These are phyloP conservation scores for Kokia cookei DNA, from an alignment of 441 rosid species.

Conservation along the genomic window DNA sequence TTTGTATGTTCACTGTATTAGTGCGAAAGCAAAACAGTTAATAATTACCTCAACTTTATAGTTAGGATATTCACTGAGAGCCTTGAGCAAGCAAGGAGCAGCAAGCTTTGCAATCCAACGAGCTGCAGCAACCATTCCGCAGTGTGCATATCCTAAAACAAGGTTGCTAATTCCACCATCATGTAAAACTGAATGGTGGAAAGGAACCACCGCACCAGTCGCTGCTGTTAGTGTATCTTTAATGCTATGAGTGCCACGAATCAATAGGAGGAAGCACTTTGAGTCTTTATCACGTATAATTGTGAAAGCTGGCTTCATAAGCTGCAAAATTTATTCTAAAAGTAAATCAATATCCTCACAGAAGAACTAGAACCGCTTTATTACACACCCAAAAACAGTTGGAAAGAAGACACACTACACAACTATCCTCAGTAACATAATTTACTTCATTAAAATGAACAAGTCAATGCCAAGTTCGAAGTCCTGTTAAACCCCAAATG, in stretches of 20 bases:
- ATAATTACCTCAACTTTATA: slow-evolving; percentile 66
- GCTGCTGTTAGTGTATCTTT: slow-evolving; percentile 97
- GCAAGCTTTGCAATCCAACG: slow-evolving; percentile 95
- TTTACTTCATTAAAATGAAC: background rate
- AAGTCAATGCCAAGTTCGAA: background rate
- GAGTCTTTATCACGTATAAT: slow-evolving; percentile 59
- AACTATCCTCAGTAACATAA: background rate
- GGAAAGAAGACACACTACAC: background rate
- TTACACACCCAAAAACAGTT: background rate
- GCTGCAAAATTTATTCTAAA: slow-evolving; percentile 40
- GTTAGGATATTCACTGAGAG: slow-evolving; percentile 67
- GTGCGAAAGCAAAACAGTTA: background rate
- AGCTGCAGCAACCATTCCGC: slow-evolving; percentile 99
- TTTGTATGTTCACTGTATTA: background rate
- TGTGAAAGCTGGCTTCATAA: slow-evolving; percentile 95
- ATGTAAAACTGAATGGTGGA: slow-evolving; percentile 90
- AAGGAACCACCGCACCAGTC: slow-evolving; percentile 96
- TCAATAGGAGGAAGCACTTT: slow-evolving; percentile 68
- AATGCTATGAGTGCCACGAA: slow-evolving; percentile 95
- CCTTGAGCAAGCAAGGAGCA: slow-evolving; percentile 70
- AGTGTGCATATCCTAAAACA: slow-evolving; percentile 96
- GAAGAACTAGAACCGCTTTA: background rate
- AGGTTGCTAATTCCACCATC: slow-evolving; percentile 94
- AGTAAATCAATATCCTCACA: slow-evolving; percentile 10
- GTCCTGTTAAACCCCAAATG: background rate